These are phyloP conservation scores for Sugiyamaella boreocaroliniensis DNA, from an alignment of 805 yeast genomes.

Conservation along the genomic window DNA sequence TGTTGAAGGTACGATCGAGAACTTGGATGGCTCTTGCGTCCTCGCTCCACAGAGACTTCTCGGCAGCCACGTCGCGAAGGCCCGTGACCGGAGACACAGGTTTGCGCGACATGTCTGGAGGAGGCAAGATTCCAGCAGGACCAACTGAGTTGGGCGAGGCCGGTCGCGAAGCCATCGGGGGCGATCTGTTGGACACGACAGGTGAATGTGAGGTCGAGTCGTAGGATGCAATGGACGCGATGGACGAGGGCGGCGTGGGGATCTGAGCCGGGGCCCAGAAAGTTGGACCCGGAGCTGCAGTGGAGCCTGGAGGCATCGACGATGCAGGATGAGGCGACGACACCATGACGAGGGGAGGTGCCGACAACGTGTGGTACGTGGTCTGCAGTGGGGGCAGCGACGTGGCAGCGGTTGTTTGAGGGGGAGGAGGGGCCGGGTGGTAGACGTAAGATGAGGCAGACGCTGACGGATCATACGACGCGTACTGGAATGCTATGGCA, in stretches of 20 bases:
- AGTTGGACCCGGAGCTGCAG: neutral
- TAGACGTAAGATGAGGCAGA: slow-evolving; percentile 1
- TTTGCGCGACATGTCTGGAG: neutral
- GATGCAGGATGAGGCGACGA: no score
- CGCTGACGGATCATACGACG: neutral
- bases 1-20: slow-evolving; percentile 23
- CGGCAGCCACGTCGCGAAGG: slow-evolving; percentile 4
- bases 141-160: slow-evolving; percentile 2
- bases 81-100: neutral
- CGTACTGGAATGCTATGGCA: neutral
- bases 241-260: slow-evolving; percentile 5
- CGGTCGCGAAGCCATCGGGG: slow-evolving; percentile 3
- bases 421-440: neutral
- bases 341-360: neutral
- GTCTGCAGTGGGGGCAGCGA: neutral
- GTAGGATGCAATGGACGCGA: neutral
- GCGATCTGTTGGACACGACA: neutral
- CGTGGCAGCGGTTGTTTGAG: slow-evolving; percentile 4
- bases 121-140: neutral
- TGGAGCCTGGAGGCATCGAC: neutral
- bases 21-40: slow-evolving; percentile 29
- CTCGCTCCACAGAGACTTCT: slow-evolving; percentile 26
- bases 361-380: neutral
- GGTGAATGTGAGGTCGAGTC: neutral
- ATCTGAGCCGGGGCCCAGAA: slow-evolving; percentile 1